A percentile compares a stretch with the other conserved stretches of the same genome.
Conservation (phyloP, 257 asterid genomes). For the Solanum neorickii region DNA sequence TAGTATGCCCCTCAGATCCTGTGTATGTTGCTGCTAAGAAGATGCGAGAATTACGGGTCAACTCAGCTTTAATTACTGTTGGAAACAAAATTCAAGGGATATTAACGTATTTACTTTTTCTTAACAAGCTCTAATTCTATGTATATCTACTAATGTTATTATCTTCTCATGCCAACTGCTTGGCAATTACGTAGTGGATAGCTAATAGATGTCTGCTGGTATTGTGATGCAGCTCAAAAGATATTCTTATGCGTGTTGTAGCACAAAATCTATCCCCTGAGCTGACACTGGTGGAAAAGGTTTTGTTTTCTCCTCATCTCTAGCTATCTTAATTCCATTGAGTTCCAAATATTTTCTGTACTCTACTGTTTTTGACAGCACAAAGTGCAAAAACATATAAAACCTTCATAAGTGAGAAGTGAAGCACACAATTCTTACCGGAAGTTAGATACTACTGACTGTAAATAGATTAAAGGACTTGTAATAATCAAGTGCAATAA, state of each 20-base stretch:
- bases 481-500: neutral
- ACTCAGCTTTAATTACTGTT: constrained; percentile 57
- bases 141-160: neutral
- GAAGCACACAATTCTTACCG: neutral
- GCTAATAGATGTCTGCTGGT: constrained; percentile 17
- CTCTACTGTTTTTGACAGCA: neutral
- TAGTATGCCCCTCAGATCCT: constrained; percentile 67
- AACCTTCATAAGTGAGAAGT: neutral
- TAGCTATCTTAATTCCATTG: neutral
- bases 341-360: neutral
- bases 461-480: neutral
- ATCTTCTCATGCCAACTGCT: neutral
- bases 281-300: constrained; percentile 88
- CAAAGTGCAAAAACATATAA: neutral
- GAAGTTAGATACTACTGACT: neutral
- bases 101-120: constrained; percentile 51
- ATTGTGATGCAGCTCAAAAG: constrained; percentile 60
- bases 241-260: constrained; percentile 84
- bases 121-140: neutral
- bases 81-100: constrained; percentile 80
- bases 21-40: constrained; percentile 78
- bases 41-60: constrained; percentile 81
- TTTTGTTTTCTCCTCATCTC: constrained; percentile 2
- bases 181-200: neutral
- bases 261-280: constrained; percentile 85